Evolutionary conservation across 352 stramenopile species (phyloP), one percentile per base, ranked within the genome.

Genomic region (Phytophthora melonis): DNA sequence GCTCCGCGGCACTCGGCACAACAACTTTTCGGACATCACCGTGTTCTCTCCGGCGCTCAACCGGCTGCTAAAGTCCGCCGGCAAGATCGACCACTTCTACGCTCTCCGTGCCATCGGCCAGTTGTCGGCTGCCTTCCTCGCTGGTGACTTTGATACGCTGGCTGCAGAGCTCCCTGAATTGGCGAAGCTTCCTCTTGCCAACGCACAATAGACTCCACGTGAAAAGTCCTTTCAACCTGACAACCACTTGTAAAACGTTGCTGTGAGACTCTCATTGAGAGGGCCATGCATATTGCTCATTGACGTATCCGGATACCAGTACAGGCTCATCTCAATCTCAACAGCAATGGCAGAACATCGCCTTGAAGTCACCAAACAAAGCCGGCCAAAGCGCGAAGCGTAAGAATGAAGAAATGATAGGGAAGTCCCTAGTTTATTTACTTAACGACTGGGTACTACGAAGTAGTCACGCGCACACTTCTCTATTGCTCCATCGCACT

Each of bases 1-100:
- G 43, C 58, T 92, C 58, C 71, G 71, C 0, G 76, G 71, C 47
- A 77, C 81, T 16, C 71, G 79, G 10, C 86, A 93, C 84, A 92
- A 91, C 77, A 91, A 93, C 64, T 93, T 93, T 36, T 90, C 80
- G 30, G 86, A 93, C 41, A 69, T 93, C 27, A 75, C 83, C 3
- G 55, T 92, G 27, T 93, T 93, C 63, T 91, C 86, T 36, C 86
- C 84, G 21, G 58, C 75, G 9, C 47, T 92, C 54, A 90, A 87
- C 61, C 72, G 81, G 0, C 58, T 89, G 47, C 66, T 86, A 61
- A 89, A 90, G 74, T 73, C 80, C 0, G 66, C 83, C 0, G 86
- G 86, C 10, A 63, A 61, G 32, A 90, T 93, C 55, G 72, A 90
- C 27, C 75, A 81, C 30, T 64, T 60, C 23, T 78, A 83, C 67